These are phyloP conservation scores for Ustilago curta DNA, from an alignment of 1,284 basidiomycete species.

Conservation along the genomic window DNA sequence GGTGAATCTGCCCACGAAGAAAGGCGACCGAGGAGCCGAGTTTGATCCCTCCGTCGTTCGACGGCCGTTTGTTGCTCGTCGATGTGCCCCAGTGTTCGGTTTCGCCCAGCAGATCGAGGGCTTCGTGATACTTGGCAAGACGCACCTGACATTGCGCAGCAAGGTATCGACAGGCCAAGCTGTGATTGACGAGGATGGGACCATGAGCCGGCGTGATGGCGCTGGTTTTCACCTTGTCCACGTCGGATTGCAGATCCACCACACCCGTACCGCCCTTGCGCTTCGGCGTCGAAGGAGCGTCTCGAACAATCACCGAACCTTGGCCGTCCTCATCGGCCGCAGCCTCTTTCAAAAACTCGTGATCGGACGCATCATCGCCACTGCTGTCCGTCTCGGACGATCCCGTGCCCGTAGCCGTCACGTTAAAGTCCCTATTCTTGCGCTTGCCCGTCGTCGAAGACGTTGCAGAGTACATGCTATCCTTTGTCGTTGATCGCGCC, in stretches of 20 bases:
- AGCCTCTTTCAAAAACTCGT: constrained; percentile 27
- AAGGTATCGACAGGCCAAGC: constrained; percentile 61
- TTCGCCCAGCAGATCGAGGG: constrained; percentile 87
- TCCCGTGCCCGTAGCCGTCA: constrained; percentile 60
- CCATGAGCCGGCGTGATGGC: constrained; percentile 42
- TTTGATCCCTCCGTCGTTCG: constrained; percentile 70
- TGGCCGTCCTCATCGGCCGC: constrained; percentile 6
- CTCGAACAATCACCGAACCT: constrained; percentile 17
- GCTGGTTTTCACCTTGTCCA: constrained; percentile 36
- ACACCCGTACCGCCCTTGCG: neutral
- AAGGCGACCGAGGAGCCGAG: constrained; percentile 77
- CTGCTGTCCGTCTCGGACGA: constrained; percentile 31
- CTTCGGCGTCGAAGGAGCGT: constrained; percentile 2
- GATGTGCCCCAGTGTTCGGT: constrained; percentile 48
- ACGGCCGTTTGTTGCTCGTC: constrained; percentile 49
- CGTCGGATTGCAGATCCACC: constrained; percentile 35
- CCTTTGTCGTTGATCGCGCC: constrained; percentile 43
- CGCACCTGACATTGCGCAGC: constrained; percentile 94
- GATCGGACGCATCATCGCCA: constrained; percentile 20
- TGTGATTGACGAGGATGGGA: constrained; percentile 60
- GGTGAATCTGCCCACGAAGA: constrained; percentile 89
- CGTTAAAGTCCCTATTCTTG: constrained; percentile 59
- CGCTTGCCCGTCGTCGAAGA: constrained; percentile 52
- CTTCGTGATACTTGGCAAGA: constrained; percentile 91
- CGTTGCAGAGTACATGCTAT: constrained; percentile 33